phyloP scores from a whole-genome alignment of 305 asterid species.

The Nicotiana rustica region DNA sequence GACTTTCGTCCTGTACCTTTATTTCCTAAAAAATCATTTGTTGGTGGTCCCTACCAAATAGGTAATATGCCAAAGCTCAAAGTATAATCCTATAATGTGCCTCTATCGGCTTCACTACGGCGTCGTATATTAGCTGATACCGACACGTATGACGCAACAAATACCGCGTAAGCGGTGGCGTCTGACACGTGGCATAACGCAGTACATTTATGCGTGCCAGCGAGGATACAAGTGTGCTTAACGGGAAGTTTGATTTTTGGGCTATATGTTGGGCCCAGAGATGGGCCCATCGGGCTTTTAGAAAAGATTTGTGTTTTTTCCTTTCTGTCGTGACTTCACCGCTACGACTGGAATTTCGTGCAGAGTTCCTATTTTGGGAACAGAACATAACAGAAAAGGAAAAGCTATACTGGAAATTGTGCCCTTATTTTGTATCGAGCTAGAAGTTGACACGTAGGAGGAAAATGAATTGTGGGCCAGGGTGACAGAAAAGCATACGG shows the following conservation, averaged over 20 bases:
- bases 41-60: neutral
- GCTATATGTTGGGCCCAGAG: neutral
- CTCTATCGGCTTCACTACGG: neutral
- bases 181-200: neutral
- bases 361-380: neutral
- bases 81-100: neutral
- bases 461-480: neutral
- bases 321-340: slow-evolving; percentile 47
- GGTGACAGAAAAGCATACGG: neutral
- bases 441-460: neutral
- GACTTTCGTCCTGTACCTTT: neutral
- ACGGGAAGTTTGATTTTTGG: slow-evolving; percentile 13
- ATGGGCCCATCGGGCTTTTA: slow-evolving; percentile 25
- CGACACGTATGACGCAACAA: neutral
- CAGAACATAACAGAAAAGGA: neutral
- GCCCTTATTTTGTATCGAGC: neutral
- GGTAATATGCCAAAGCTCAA: neutral
- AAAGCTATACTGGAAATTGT: neutral
- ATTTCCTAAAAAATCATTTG: neutral
- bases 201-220: slow-evolving; percentile 7
- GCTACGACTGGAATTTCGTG: slow-evolving; percentile 45
- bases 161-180: neutral
- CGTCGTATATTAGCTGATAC: neutral
- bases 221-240: neutral
- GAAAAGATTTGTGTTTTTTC: neutral